These are phyloP conservation scores for Phytophthora ramorum DNA, from an alignment of 352 stramenopile species.

Conservation along the genomic window DNA sequence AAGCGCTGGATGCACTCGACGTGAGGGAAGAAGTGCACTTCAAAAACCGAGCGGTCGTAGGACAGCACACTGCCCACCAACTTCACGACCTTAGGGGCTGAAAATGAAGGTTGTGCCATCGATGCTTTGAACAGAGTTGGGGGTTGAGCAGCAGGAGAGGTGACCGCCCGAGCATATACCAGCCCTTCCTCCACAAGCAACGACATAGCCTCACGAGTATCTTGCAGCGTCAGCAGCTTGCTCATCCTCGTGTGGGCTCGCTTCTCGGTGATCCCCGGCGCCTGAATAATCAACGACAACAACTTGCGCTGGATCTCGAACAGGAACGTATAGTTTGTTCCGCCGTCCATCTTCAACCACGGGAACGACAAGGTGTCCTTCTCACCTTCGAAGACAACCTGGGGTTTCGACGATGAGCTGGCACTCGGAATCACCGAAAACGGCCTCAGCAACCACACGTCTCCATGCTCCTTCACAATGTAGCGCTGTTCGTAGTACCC, in stretches of 20 bases:
- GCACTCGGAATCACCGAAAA: constrained; percentile 59
- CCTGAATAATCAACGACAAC: constrained; percentile 57
- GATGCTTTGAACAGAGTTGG: constrained; percentile 42
- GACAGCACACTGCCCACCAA: constrained; percentile 49
- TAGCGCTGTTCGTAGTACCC: constrained; percentile 76
- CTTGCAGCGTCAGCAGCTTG: constrained; percentile 70
- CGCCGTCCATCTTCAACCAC: constrained; percentile 86
- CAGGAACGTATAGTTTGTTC: constrained; percentile 76
- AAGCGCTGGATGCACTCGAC: constrained; percentile 85
- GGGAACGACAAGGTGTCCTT: constrained; percentile 81
- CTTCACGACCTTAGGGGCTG: constrained; percentile 43
- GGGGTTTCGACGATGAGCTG: constrained; percentile 28
- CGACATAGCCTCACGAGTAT: constrained; percentile 73
- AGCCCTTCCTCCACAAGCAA: constrained; percentile 78
- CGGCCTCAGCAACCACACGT: constrained; percentile 72
- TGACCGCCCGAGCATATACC: constrained; percentile 62
- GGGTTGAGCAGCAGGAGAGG: constrained; percentile 2
- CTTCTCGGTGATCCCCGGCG: constrained; percentile 70
- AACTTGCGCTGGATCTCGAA: constrained; percentile 83
- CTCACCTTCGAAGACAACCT: constrained; percentile 75
- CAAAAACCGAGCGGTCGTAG: constrained; percentile 55
- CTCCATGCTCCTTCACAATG: constrained; percentile 65
- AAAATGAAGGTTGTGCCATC: constrained; percentile 12
- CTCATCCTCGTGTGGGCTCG: constrained; percentile 60
- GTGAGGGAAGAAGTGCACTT: constrained; percentile 81